phyloP scores from a whole-genome alignment of 257 asterid genomes.

The Ajuga chamaepitys region DNA sequence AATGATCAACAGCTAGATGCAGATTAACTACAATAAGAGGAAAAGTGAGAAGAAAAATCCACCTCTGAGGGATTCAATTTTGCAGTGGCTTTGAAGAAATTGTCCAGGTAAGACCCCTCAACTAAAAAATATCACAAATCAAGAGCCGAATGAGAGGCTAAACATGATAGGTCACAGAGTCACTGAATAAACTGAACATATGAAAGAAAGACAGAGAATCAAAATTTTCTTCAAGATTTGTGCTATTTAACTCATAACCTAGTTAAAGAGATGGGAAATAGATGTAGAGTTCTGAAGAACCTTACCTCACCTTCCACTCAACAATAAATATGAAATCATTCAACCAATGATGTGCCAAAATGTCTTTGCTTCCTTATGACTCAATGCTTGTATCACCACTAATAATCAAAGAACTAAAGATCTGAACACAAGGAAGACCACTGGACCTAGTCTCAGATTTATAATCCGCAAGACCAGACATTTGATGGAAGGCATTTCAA shows the following conservation, averaged over 20 bases:
- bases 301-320: not conserved
- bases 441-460: not conserved
- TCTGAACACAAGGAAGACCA: not conserved
- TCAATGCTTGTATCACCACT: not conserved
- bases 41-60: not conserved
- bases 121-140: slow-evolving; percentile 34
- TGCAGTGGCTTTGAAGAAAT: slow-evolving; percentile 74
- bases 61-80: slow-evolving; percentile 75
- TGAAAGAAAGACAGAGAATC: not conserved
- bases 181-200: slow-evolving; percentile 1
- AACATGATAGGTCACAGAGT: not conserved
- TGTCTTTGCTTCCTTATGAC: not conserved
- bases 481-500: not conserved
- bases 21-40: not conserved
- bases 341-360: not conserved
- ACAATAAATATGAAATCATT: not conserved
- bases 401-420: not conserved
- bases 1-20: not conserved
- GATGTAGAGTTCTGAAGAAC: not conserved
- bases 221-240: not conserved
- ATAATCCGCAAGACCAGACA: not conserved
- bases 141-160: not conserved
- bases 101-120: slow-evolving; percentile 82
- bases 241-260: not conserved
- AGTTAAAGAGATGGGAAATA: not conserved